Evolutionary conservation across 2,329 filamentous ascomycete genomes (phyloP).

Genomic region (Clonostachys chloroleuca): DNA sequence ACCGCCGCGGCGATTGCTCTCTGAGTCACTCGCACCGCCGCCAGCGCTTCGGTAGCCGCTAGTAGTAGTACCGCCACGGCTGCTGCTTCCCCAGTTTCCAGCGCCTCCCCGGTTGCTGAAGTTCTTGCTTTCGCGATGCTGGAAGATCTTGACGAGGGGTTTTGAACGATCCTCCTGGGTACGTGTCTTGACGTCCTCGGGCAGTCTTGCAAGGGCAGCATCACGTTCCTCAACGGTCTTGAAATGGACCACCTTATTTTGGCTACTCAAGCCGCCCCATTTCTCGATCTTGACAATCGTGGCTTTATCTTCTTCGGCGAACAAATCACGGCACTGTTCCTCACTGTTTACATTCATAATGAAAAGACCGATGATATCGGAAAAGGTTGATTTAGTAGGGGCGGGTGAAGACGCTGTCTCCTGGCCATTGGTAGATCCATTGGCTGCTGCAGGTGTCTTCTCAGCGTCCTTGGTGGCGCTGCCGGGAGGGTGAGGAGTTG

Average conservation of each 20-base stretch:
- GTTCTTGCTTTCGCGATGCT: slow-evolving; percentile 57
- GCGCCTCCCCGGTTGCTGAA: slow-evolving; percentile 59
- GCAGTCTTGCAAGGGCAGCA: slow-evolving; percentile 68
- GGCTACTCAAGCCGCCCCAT: slow-evolving; percentile 55
- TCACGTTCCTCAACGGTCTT: slow-evolving; percentile 75
- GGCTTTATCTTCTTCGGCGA: slow-evolving; percentile 74
- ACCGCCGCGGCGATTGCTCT: slow-evolving; percentile 50
- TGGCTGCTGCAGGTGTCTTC: slow-evolving; percentile 43
- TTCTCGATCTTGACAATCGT: slow-evolving; percentile 81
- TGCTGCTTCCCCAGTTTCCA: slow-evolving; percentile 63
- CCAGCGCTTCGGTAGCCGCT: slow-evolving; percentile 82
- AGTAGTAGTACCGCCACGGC: slow-evolving; percentile 54
- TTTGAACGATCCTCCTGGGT: slow-evolving; percentile 70
- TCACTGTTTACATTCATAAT: slow-evolving; percentile 82
- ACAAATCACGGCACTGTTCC: slow-evolving; percentile 77
- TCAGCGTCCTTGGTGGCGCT: slow-evolving; percentile 50
- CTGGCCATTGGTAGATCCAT: slow-evolving; percentile 47
- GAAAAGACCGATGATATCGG: slow-evolving; percentile 80
- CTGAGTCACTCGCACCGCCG: slow-evolving; percentile 70
- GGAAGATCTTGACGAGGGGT: slow-evolving; percentile 80
- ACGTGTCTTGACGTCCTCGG: slow-evolving; percentile 71
- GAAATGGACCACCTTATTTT: slow-evolving; percentile 83
- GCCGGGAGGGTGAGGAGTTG: slow-evolving; percentile 42
- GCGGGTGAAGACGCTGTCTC: slow-evolving; percentile 54
- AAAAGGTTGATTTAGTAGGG: slow-evolving; percentile 50